Conservation (phyloP, 345 rosid species). For the Raphanus raphanistrum region DNA sequence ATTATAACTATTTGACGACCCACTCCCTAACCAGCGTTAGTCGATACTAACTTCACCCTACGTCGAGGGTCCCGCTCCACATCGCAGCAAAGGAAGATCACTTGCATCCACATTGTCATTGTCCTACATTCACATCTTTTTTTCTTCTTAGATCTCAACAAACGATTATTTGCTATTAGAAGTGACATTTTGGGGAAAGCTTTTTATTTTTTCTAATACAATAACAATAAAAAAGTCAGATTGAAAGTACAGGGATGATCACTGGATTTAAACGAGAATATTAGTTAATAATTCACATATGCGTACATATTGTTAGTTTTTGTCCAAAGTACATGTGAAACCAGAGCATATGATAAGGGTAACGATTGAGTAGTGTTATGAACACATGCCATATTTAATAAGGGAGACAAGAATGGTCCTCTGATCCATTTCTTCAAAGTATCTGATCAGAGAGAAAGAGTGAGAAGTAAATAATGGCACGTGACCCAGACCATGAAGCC, state of each 20-base stretch:
- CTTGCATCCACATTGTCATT: conserved; percentile 18
- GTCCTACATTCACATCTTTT: conserved; percentile 1
- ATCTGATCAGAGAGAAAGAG: conserved; percentile 31
- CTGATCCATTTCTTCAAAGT: conserved; percentile 29
- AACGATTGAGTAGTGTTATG: conserved; percentile 24
- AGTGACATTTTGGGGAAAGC: background rate
- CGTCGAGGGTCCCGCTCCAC: conserved; percentile 15
- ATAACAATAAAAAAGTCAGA: conserved; percentile 3
- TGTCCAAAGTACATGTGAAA: conserved; percentile 36
- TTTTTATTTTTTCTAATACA: background rate
- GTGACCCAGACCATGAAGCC: conserved; percentile 45
- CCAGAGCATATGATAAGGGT: conserved; percentile 35
- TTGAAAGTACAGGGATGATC: conserved; percentile 25
- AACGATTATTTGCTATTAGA: conserved; percentile 14
- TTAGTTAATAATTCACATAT: conserved; percentile 15
- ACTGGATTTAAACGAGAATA: conserved; percentile 33
- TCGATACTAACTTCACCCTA: conserved; percentile 2
- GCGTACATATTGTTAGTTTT: background rate
- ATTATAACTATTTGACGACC: conserved; percentile 26
- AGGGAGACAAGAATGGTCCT: conserved; percentile 40
- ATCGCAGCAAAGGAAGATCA: conserved; percentile 8
- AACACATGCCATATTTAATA: conserved; percentile 41
- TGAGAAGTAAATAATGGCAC: conserved; percentile 60
- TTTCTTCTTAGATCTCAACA: background rate
- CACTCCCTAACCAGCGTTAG: conserved; percentile 17